These are phyloP conservation scores for Solanum paucissectum DNA, from an alignment of 257 asterid species.

Conservation along the genomic window DNA sequence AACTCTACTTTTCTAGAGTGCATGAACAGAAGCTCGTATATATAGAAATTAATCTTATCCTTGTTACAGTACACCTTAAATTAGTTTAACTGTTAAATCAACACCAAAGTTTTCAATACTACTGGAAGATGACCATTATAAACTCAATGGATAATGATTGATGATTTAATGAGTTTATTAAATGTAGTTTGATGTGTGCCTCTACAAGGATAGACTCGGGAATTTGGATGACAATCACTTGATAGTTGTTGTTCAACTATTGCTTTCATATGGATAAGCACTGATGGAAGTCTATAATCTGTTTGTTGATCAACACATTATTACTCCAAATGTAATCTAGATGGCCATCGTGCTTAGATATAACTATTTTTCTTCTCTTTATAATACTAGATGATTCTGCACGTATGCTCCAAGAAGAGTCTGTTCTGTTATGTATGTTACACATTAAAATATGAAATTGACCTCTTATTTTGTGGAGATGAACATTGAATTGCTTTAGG, in stretches of 20 bases:
- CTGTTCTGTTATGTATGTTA: neutral
- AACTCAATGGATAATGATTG: neutral
- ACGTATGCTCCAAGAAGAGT: neutral
- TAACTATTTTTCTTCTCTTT: too few relatives aligned
- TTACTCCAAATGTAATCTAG: neutral
- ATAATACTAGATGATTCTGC: too few relatives aligned
- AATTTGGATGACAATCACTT: neutral
- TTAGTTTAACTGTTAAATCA: neutral
- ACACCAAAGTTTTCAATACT: neutral
- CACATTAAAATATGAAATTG: neutral
- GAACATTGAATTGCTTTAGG: neutral
- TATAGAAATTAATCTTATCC: neutral
- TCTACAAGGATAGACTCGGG: neutral
- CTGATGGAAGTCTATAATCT: neutral
- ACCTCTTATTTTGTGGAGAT: neutral
- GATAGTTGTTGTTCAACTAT: neutral
- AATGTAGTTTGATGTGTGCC: neutral
- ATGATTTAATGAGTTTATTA: neutral
- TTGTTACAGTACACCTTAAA: neutral
- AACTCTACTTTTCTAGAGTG: neutral
- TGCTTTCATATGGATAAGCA: neutral
- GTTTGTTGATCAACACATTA: neutral
- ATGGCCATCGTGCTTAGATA: neutral
- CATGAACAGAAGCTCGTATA: neutral
- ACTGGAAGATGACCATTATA: neutral